These are phyloP conservation scores for Myxozyma udenii DNA, from an alignment of 805 yeast genomes.

Conservation along the genomic window DNA sequence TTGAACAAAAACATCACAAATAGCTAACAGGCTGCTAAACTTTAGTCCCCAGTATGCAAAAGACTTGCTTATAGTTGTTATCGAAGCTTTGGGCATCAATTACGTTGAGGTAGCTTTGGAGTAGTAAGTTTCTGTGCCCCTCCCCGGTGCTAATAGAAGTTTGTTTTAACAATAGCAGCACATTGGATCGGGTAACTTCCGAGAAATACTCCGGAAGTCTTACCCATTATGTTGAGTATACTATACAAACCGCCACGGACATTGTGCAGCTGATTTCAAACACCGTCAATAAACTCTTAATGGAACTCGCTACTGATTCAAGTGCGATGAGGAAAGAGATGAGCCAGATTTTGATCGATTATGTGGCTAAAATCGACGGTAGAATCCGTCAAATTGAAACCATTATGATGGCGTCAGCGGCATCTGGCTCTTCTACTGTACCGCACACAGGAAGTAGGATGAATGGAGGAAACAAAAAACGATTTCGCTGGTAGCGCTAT, in stretches of 20 bases:
- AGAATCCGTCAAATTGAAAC: slow-evolving; percentile 5
- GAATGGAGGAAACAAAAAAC: neutral
- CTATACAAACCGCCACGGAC: slow-evolving; percentile 5
- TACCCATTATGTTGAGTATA: slow-evolving; percentile 5
- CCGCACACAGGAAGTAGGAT: neutral
- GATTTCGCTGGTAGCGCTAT: neutral
- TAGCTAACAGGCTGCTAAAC: neutral
- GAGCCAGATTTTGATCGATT: slow-evolving; percentile 11
- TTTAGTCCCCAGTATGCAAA: slow-evolving; percentile 22
- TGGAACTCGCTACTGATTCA: slow-evolving; percentile 22
- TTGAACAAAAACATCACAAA: neutral
- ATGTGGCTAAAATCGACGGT: slow-evolving; percentile 9
- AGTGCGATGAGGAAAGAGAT: slow-evolving; percentile 13
- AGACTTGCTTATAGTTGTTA: slow-evolving; percentile 14
- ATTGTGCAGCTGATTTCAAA: slow-evolving; percentile 16
- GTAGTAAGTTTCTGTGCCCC: slow-evolving; percentile 4
- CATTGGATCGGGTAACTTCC: slow-evolving; percentile 7
- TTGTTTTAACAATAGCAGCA: neutral
- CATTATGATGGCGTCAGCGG: neutral
- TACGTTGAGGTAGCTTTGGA: slow-evolving; percentile 24
- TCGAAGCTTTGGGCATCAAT: slow-evolving; percentile 13
- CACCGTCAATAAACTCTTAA: slow-evolving; percentile 14
- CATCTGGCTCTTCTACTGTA: neutral
- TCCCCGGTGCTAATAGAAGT: neutral
- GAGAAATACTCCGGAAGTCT: slow-evolving; percentile 5